Evolutionary conservation across 768 basidiomycete species (phyloP).

Genomic region (Cantharellus anzutake): DNA sequence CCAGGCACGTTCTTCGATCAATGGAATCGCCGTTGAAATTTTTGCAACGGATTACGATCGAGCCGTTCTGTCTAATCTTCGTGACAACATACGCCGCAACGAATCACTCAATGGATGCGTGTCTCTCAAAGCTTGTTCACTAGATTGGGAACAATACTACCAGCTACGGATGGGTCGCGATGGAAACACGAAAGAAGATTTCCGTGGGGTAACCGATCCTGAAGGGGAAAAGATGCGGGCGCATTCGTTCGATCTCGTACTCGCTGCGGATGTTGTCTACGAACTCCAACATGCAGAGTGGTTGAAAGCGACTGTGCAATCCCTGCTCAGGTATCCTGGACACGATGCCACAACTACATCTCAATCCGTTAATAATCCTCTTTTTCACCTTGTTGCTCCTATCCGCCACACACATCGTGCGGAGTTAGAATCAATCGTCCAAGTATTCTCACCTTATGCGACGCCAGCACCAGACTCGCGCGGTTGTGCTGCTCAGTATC

Average conservation of each 20-base stretch:
- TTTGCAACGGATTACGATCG: slow-evolving; percentile 66
- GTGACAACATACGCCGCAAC: slow-evolving; percentile 38
- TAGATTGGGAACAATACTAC: slow-evolving; percentile 40
- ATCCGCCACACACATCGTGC: slow-evolving; percentile 32
- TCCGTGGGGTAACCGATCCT: background rate
- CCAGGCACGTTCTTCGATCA: background rate
- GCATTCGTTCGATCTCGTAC: slow-evolving; percentile 40
- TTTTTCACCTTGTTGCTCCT: slow-evolving; percentile 62
- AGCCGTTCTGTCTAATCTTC: slow-evolving; percentile 51
- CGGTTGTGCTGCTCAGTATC: too few species aligned
- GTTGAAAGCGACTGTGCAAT: slow-evolving; percentile 44
- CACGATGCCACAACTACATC: background rate
- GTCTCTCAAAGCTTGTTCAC: slow-evolving; percentile 25
- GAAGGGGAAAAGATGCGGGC: background rate
- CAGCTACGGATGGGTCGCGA: background rate
- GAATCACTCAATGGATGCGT: slow-evolving; percentile 12
- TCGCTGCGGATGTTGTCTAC: slow-evolving; percentile 70
- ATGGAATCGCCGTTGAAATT: slow-evolving; percentile 17
- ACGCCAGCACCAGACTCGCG: too few species aligned
- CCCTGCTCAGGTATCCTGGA: slow-evolving; percentile 21
- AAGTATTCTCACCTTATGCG: slow-evolving; percentile 24
- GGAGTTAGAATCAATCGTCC: slow-evolving; percentile 38
- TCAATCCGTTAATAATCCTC: background rate
- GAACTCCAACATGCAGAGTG: slow-evolving; percentile 46
- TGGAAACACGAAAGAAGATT: background rate